Evolutionary conservation across 176 grass and related monocot species (phyloP).

Genomic region (Puya raimondii): DNA sequence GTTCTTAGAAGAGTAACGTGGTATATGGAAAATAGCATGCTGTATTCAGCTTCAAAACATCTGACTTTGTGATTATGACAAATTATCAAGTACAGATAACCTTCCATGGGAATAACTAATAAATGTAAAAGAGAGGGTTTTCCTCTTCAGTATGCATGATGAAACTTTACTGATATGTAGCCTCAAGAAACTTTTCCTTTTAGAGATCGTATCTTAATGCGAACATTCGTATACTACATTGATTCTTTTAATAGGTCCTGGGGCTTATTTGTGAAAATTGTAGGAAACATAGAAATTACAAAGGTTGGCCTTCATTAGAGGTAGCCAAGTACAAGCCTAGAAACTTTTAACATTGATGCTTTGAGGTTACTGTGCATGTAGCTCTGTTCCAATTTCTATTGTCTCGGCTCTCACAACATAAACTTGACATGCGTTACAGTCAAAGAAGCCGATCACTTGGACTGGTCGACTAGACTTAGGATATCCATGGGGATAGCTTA

Average conservation of each 20-base stretch:
- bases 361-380: not conserved
- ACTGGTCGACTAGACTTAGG: constrained; percentile 64
- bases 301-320: not conserved
- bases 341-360: not conserved
- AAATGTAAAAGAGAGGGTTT: too few species aligned
- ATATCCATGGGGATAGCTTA: constrained; percentile 88
- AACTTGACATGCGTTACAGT: constrained; percentile 22
- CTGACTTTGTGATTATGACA: constrained; percentile 12
- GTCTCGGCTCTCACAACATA: not conserved
- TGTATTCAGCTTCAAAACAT: not conserved
- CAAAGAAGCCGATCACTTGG: constrained; percentile 62
- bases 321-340: not conserved
- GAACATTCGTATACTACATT: too few species aligned
- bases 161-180: too few species aligned
- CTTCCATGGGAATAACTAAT: too few species aligned
- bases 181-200: too few species aligned
- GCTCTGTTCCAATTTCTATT: not conserved
- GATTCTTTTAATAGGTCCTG: too few species aligned
- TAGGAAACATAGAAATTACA: not conserved
- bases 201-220: too few species aligned
- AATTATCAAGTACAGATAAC: too few species aligned
- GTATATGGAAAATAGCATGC: not conserved
- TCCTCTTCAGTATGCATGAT: too few species aligned
- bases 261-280: too few species aligned
- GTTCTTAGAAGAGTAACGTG: not conserved